Evolutionary conservation across 257 asterid species (phyloP).

Genomic region (Solanum clarkiae): DNA sequence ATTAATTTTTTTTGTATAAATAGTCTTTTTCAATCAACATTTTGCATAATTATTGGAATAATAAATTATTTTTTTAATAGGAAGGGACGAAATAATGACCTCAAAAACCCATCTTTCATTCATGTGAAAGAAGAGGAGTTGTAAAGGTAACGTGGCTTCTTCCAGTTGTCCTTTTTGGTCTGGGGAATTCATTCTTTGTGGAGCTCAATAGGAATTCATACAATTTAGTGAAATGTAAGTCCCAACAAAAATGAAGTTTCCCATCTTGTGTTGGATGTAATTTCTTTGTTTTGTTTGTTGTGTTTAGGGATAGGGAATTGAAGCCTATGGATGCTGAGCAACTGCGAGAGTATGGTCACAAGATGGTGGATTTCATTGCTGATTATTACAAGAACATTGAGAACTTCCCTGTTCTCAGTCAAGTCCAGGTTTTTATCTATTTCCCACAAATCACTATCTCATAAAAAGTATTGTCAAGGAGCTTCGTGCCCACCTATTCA

Average conservation of each 20-base stretch:
- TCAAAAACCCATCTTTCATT: neutral
- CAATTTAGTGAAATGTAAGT: neutral
- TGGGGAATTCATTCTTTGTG: neutral
- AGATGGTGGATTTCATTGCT: constrained; percentile 94
- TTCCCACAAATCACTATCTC: neutral
- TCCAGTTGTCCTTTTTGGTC: neutral
- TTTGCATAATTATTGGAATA: no score
- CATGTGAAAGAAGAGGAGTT: neutral
- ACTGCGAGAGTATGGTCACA: constrained; percentile 71
- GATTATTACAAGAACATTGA: constrained; percentile 86
- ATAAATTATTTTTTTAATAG: no score
- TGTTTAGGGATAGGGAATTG: constrained; percentile 46
- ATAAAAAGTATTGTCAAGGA: neutral
- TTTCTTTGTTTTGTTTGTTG: neutral
- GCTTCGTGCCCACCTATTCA: neutral
- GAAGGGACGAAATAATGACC: neutral
- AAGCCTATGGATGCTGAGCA: constrained; percentile 92
- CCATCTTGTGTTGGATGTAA: neutral
- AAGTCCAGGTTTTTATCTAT: constrained; percentile 60
- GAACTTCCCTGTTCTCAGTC: constrained; percentile 79
- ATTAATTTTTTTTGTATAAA: no score
- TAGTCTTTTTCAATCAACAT: no score
- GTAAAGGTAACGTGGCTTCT: neutral
- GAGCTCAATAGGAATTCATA: neutral
- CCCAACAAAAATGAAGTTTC: neutral